Base-by-base conservation (phyloP, 1,284 basidiomycete genomes). In the Macrocystidia cucumis region DNA sequence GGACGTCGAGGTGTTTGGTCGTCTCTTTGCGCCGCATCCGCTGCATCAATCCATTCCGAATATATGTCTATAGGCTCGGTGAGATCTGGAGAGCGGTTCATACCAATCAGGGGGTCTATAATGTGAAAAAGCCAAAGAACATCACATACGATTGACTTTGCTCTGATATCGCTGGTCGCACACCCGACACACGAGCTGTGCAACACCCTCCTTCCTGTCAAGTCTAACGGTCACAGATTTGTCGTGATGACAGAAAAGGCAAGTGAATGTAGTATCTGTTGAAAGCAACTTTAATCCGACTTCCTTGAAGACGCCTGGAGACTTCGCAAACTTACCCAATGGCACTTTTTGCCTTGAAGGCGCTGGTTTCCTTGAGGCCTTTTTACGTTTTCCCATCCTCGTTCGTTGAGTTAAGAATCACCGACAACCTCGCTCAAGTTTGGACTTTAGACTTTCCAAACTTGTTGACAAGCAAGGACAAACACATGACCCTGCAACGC, bases 41-140 rank as follows among this genome's bases (percentile, higher is more conserved):
- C 86, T 29, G 89, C 88, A 56, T 91, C 89, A 45, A 91, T 89
- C 89, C 89, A 92, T 51, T 89, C 84, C 7, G 87, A 88, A 56
- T 91, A 92, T 18, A 92, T 86, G 56, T 92, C 90, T 42, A 92
- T 81, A 4, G 90, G 77, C 48, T 91, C 89, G 1, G 86, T 89
- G 32, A 92, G 66, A 51, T 91, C 87, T 82, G 48, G 41, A 12
- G 24, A 40, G 27, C 27, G 32, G 37, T 18, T 40, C 35, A 20
- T 4, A 21, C 44, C 36, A 47, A 41, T 35, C 46, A 24, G 23
- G 38, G 19, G 18, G 25, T 13, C 25, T 29, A 41, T 45, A n/a
- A 31, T 20, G 18, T 8, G 45, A 34, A 28, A 31, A 50, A 21
- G 25, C 32, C 20, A 30, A 29, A 26, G 23, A 27, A 25, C 22